A percentile compares a stretch with the other conserved stretches of the same genome.
These are phyloP conservation scores for Neocatenulostroma microsporum DNA, from an alignment of 2,329 filamentous ascomycete genomes.

Conservation along the genomic window DNA sequence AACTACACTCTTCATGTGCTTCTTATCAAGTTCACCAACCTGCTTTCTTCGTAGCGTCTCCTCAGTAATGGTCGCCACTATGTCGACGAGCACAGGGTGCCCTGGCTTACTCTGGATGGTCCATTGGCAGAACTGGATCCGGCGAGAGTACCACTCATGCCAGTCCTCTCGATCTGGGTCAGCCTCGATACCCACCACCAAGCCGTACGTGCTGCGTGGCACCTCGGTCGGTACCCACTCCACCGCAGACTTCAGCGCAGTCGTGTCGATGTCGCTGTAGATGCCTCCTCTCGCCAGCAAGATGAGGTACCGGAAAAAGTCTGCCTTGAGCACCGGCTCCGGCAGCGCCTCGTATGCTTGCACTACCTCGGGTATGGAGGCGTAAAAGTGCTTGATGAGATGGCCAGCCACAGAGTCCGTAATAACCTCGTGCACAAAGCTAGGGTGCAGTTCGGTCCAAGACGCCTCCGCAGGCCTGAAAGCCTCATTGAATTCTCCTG, in stretches of 20 bases:
- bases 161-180: slow-evolving; percentile 90
- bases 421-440: slow-evolving; percentile 93
- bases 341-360: slow-evolving; percentile 44
- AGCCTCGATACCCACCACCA: slow-evolving; percentile 92
- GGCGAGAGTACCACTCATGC: slow-evolving; percentile 89
- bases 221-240: slow-evolving; percentile 81
- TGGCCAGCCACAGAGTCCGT: slow-evolving; percentile 80
- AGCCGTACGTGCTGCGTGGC: slow-evolving; percentile 67
- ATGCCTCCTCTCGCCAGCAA: slow-evolving; percentile 70
- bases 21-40: slow-evolving; percentile 54
- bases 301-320: slow-evolving; percentile 62
- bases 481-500: slow-evolving; percentile 61
- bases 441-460: slow-evolving; percentile 80
- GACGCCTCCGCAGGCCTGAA: slow-evolving; percentile 81
- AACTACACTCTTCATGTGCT: slow-evolving; percentile 61
- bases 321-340: slow-evolving; percentile 50
- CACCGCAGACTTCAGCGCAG: slow-evolving; percentile 69
- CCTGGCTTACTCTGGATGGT: slow-evolving; percentile 94
- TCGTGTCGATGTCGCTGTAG: slow-evolving; percentile 79
- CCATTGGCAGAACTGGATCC: slow-evolving; percentile 99
- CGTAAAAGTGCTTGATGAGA: slow-evolving; percentile 78
- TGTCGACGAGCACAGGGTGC: slow-evolving; percentile 80
- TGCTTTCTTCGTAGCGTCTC: slow-evolving; percentile 69
- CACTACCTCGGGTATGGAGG: slow-evolving; percentile 49
- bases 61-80: slow-evolving; percentile 78